These are phyloP conservation scores for Chlorociboria aeruginascens DNA, from an alignment of 495 filamentous ascomycete genomes.

Conservation along the genomic window DNA sequence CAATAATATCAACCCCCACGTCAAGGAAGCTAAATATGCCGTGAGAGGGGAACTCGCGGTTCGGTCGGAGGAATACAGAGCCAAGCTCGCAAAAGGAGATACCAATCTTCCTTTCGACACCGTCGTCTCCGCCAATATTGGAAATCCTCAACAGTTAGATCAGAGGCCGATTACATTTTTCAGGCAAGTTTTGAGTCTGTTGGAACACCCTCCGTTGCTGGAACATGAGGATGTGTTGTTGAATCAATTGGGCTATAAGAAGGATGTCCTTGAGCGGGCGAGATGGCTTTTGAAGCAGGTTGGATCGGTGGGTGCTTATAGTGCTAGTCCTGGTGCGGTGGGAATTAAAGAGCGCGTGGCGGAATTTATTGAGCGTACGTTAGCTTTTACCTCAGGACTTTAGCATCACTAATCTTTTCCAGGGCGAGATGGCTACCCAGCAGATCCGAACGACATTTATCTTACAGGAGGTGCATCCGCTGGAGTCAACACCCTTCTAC, in stretches of 20 bases:
- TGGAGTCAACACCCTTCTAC: conserved; percentile 84
- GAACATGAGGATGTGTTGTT: conserved; percentile 60
- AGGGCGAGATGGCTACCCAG: conserved; percentile 78
- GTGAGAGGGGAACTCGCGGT: conserved; percentile 91
- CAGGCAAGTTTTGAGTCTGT: conserved; percentile 86
- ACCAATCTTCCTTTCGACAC: conserved; percentile 73
- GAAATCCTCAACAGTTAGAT: conserved; percentile 96
- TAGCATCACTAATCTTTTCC: conserved; percentile 3
- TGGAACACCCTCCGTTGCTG: conserved; percentile 80
- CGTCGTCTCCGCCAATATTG: conserved; percentile 95
- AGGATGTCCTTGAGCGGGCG: conserved; percentile 79
- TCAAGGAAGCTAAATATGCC: conserved; percentile 82
- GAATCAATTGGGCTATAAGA: conserved; percentile 66
- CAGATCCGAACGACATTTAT: conserved; percentile 69
- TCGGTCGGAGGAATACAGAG: conserved; percentile 79
- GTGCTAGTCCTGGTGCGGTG: conserved; percentile 77
- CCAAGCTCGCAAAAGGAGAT: conserved; percentile 38
- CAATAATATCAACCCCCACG: conserved; percentile 83
- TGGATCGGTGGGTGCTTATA: conserved; percentile 91
- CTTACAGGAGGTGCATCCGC: conserved; percentile 84
- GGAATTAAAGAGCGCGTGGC: conserved; percentile 82
- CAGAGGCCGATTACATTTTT: conserved; percentile 99
- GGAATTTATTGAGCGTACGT: conserved; percentile 73
- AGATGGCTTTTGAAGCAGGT: conserved; percentile 65
- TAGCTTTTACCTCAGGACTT: not conserved